These are phyloP conservation scores for Coemansia sp. DNA, from an alignment of 192 early-diverging fungal species.

Conservation along the genomic window DNA sequence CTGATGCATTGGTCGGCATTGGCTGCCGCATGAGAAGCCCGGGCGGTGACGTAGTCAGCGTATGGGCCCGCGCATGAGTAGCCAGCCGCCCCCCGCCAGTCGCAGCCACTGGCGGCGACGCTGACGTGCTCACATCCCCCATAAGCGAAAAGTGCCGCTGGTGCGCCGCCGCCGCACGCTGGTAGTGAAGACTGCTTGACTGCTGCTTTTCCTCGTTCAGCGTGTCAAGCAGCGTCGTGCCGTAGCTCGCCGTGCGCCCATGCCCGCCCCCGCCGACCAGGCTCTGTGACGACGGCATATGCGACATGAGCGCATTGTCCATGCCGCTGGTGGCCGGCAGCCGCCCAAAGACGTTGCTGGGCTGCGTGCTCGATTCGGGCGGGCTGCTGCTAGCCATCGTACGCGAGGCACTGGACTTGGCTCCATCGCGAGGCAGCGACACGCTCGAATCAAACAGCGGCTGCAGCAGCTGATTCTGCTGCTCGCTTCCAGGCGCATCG, in stretches of 20 bases:
- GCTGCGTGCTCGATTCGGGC: background rate
- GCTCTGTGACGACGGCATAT: background rate
- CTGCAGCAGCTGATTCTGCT: constrained; percentile 18
- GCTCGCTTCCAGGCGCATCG: background rate
- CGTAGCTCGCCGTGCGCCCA: constrained; percentile 49
- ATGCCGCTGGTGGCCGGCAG: background rate
- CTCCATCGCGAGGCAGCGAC: constrained; percentile 21
- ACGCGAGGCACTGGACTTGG: background rate
- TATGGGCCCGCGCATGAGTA: constrained; percentile 24
- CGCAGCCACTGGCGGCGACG: constrained; percentile 14
- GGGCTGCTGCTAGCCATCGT: background rate
- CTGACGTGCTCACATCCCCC: background rate
- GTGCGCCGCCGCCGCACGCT: constrained; percentile 10
- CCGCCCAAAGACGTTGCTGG: constrained; percentile 10
- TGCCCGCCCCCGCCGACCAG: constrained; percentile 24
- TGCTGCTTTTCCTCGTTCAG: constrained; percentile 45
- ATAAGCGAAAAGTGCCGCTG: constrained; percentile 29
- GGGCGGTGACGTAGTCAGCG: constrained; percentile 30
- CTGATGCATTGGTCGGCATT: constrained; percentile 31
- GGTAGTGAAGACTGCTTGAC: background rate
- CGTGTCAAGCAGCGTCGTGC: constrained; percentile 51
- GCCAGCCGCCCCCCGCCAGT: constrained; percentile 3
- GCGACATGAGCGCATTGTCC: constrained; percentile 11
- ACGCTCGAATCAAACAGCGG: constrained; percentile 47
- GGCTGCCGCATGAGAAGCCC: constrained; percentile 5